phyloP scores from a whole-genome alignment of 768 basidiomycete species.

The Cyclocybe aegerita region DNA sequence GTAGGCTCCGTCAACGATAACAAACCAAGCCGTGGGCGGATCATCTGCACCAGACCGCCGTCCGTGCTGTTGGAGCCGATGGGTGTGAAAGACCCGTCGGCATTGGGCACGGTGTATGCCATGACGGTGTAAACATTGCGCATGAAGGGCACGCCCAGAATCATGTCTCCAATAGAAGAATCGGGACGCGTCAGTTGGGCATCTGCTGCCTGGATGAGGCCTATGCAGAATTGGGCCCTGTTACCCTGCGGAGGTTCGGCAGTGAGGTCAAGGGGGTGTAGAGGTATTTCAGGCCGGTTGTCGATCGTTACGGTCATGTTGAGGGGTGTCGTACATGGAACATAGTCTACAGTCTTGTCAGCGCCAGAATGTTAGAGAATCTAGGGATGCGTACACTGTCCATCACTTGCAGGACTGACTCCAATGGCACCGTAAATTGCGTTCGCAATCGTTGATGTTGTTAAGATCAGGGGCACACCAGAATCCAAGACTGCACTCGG shows the following conservation, averaged over 20 bases:
- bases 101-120: slow-evolving; percentile 54
- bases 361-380: background rate
- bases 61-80: slow-evolving; percentile 13
- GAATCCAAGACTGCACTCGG: slow-evolving; percentile 75
- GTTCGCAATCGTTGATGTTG: slow-evolving; percentile 61
- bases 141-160: slow-evolving; percentile 79
- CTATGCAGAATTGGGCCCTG: slow-evolving; percentile 50
- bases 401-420: slow-evolving; percentile 55
- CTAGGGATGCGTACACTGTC: slow-evolving; percentile 52
- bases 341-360: slow-evolving; percentile 51
- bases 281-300: slow-evolving; percentile 49
- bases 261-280: slow-evolving; percentile 79
- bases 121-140: slow-evolving; percentile 77
- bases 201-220: slow-evolving; percentile 64
- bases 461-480: slow-evolving; percentile 66
- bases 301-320: slow-evolving; percentile 69
- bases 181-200: slow-evolving; percentile 33
- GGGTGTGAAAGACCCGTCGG: slow-evolving; percentile 44
- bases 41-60: slow-evolving; percentile 10
- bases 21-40: slow-evolving; percentile 56
- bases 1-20: slow-evolving; percentile 62
- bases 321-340: slow-evolving; percentile 67
- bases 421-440: slow-evolving; percentile 78
- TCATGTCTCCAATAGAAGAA: slow-evolving; percentile 57
- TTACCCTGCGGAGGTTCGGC: slow-evolving; percentile 42